Percentiles rank a stretch among this genome's conserved stretches.
Conservation (phyloP, 2,329 filamentous ascomycete genomes). For the Juglanconis oblonga region DNA sequence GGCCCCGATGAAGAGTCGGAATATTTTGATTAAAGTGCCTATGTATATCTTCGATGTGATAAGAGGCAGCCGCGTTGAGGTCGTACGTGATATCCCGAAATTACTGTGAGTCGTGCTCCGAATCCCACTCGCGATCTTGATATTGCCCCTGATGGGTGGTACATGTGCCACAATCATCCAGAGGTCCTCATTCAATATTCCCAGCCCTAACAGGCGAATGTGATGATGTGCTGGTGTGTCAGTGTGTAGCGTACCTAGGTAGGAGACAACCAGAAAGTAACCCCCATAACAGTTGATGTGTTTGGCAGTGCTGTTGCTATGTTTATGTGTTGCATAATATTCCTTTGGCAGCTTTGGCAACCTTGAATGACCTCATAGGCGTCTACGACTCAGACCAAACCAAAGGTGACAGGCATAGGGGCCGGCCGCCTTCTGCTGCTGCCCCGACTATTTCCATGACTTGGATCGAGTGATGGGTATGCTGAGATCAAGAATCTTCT, state of each 20-base stretch:
- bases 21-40: background rate
- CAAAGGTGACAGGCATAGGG: background rate
- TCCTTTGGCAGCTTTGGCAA: no score
- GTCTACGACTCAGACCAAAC: background rate
- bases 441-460: background rate
- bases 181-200: background rate
- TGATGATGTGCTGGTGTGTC: background rate
- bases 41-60: background rate
- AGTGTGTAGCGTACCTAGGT: background rate
- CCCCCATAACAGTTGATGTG: background rate
- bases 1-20: background rate
- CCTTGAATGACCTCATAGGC: background rate
- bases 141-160: background rate
- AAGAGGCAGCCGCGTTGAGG: background rate
- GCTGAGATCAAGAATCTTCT: background rate
- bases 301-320: background rate
- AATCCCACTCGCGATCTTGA: background rate
- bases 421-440: background rate
- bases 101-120: background rate
- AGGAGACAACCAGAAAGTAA: background rate
- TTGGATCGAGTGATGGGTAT: background rate
- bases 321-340: no score
- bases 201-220: background rate
- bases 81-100: constrained; percentile 6
- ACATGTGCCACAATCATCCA: constrained; percentile 8